Evolutionary conservation across 2,329 filamentous ascomycete genomes (phyloP).

Genomic region (Aspergillus fumigatus): DNA sequence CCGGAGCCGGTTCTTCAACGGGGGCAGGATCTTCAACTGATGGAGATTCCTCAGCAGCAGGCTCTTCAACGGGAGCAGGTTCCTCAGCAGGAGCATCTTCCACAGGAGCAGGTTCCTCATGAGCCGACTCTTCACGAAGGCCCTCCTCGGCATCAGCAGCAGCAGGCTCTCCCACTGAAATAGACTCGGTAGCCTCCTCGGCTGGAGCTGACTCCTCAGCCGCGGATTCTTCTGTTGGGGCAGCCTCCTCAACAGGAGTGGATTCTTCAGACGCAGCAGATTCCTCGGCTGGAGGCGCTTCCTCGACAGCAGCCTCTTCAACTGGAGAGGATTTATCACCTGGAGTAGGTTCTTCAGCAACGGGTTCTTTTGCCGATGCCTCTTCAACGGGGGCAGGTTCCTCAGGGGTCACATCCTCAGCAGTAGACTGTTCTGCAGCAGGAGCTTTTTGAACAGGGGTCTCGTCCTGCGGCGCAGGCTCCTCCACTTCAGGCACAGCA

Average conservation of each 20-base stretch:
- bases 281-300: slow-evolving; percentile 10
- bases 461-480: slow-evolving; percentile 3
- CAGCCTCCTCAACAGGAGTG: no score
- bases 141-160: no score
- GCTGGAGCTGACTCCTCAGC: slow-evolving; percentile 10
- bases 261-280: neutral
- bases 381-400: slow-evolving; percentile 4
- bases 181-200: slow-evolving; percentile 12
- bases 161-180: slow-evolving; percentile 9
- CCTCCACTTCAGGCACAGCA: neutral
- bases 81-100: neutral
- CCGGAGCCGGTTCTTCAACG: slow-evolving; percentile 8
- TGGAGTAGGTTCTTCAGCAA: slow-evolving; percentile 7
- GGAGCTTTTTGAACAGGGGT: slow-evolving; percentile 2
- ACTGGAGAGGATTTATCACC: slow-evolving; percentile 11
- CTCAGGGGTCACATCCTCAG: neutral
- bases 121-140: no score
- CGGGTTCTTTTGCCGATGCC: slow-evolving; percentile 8
- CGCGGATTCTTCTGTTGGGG: slow-evolving; percentile 14
- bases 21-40: slow-evolving; percentile 5
- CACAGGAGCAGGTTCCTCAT: no score
- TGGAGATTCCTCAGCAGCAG: slow-evolving; percentile 1
- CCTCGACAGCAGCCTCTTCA: slow-evolving; percentile 16
- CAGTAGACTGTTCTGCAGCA: slow-evolving; percentile 1
- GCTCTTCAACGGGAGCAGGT: no score